Evolutionary conservation across 257 asterid species (phyloP), one percentile per base, ranked within the genome.

Genomic region (Nicotiana tabacum): DNA sequence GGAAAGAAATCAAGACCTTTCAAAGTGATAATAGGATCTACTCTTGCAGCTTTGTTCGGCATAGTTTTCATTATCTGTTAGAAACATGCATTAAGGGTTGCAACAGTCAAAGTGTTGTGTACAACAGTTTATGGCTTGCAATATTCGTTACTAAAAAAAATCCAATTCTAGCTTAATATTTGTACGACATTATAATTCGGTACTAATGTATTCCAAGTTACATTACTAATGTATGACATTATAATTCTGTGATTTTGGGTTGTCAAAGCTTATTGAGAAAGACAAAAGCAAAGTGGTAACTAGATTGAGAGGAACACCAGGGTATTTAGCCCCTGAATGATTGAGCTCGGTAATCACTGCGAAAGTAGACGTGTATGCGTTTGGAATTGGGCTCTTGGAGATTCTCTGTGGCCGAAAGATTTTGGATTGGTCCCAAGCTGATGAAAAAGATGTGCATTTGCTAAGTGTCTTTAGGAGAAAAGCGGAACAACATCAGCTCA

Each of bases 221-320:
- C 43, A 37, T 37, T 37, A 5, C 43, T 37, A 37, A 37, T 37
- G 9, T 37, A 6, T 37, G 9, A 5, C 43, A 37, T 0, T 37
- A 37, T 37, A 0, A 37, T 83, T 29, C 60, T 86, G n/a, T 15
- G 89, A 86, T 60, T 86, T 86, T 57, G 87, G 82, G 16, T 48
- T 83, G 77, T 83, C 85, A 27, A 83, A 86, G 79, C 69, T 86
- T 2, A 67, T 86, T 2, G 88, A 81, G 10, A 77, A 82, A 53
- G 88, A 83, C 4, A 80, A 83, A 37, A 86, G 85, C 79, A 55
- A 83, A 81, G 81, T 86, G 10, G 33, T 81, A 6, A 86, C 88
- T 9, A 57, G 65, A 6, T 72, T 86, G 85, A 86, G 84, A 77
- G 88, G 86, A 81, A 83, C 88, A 7, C 86, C 86, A 0, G 86